phyloP scores from a whole-genome alignment of 2,329 filamentous ascomycete genomes.

The Raffaelea ambrosiae region DNA sequence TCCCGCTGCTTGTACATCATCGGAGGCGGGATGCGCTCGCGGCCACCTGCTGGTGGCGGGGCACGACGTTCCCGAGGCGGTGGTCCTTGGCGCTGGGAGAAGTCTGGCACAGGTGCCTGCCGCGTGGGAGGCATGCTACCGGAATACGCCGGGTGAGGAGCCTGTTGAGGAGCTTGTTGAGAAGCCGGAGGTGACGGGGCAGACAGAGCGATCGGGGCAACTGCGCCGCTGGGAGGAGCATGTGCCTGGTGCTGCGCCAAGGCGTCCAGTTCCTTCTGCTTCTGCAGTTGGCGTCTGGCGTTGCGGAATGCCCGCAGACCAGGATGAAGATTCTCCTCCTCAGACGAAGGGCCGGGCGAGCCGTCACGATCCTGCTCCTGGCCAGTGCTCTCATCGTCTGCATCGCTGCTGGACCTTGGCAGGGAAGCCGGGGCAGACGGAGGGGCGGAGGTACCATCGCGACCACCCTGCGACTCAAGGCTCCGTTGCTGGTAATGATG shows the following conservation, averaged over 20 bases:
- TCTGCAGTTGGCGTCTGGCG: slow-evolving; percentile 47
- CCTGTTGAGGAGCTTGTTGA: not conserved
- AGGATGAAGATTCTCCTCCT: slow-evolving; percentile 33
- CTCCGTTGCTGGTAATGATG: not conserved
- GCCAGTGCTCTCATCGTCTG: not conserved
- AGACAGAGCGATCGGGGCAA: not conserved
- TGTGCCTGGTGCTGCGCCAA: slow-evolving; percentile 29
- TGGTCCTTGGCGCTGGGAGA: not conserved
- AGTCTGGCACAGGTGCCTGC: no score
- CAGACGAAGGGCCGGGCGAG: slow-evolving; percentile 17
- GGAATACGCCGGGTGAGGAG: not conserved
- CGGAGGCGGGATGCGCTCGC: slow-evolving; percentile 32
- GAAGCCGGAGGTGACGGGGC: not conserved
- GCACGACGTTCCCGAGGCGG: not conserved
- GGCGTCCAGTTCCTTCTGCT: slow-evolving; percentile 43
- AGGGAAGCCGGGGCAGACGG: not conserved
- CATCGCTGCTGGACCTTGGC: not conserved
- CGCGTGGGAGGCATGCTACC: not conserved
- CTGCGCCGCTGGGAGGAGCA: not conserved
- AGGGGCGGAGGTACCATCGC: not conserved
- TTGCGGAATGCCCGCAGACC: slow-evolving; percentile 50
- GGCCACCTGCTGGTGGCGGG: slow-evolving; percentile 25
- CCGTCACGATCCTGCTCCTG: slow-evolving; percentile 11
- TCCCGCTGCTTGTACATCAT: slow-evolving; percentile 34
- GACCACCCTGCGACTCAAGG: not conserved